Evolutionary conservation across 1,284 basidiomycete species (phyloP).

Genomic region (Fomitopsis betulina): DNA sequence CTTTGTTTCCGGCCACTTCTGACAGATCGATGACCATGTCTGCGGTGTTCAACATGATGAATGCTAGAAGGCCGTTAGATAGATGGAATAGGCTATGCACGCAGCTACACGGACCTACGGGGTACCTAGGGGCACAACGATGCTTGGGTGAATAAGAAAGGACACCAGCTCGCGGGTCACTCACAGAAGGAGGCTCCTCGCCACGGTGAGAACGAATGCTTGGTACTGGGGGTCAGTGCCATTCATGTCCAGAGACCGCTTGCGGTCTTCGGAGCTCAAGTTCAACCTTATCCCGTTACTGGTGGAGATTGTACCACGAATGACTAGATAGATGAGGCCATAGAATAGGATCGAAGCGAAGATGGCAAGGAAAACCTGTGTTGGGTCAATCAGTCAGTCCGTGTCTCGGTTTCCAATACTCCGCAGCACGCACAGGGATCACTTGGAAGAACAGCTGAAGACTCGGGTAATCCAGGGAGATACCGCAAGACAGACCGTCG

Average conservation of each 20-base stretch:
- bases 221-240: constrained; percentile 39
- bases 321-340: constrained; percentile 50
- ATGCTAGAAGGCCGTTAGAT: constrained; percentile 35
- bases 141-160: not conserved
- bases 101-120: constrained; percentile 41
- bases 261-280: constrained; percentile 41
- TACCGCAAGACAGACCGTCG: constrained; percentile 46
- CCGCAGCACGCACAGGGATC: constrained; percentile 44
- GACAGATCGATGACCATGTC: constrained; percentile 51
- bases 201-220: constrained; percentile 52
- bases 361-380: constrained; percentile 52
- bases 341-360: constrained; percentile 52
- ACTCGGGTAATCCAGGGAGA: constrained; percentile 37
- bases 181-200: constrained; percentile 66
- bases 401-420: not conserved
- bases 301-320: constrained; percentile 46
- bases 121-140: constrained; percentile 42
- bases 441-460: constrained; percentile 49
- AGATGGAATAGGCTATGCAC: not conserved
- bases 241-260: constrained; percentile 29
- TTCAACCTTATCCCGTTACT: constrained; percentile 42
- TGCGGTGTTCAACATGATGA: constrained; percentile 55
- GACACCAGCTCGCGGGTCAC: not conserved
- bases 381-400: not conserved
- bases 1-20: constrained; percentile 37